Evolutionary conservation across 228 moss, liverwort and hornwort genomes (phyloP).

Genomic region (Sphagnum magellanicum): DNA sequence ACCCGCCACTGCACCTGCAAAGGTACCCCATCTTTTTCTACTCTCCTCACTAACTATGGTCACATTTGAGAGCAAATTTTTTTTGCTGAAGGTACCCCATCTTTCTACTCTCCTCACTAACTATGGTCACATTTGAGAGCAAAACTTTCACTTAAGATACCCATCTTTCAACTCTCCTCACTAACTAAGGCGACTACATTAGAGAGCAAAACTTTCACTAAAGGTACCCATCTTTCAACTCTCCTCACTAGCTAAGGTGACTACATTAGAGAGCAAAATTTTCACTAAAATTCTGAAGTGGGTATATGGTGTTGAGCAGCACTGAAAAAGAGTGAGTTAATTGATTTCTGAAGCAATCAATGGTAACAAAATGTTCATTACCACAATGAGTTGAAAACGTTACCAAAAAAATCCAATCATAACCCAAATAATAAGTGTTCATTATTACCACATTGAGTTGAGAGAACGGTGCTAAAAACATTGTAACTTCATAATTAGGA

Average conservation of each 20-base stretch:
- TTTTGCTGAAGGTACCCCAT: background rate
- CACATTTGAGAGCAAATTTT: background rate
- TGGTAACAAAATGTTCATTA: no score
- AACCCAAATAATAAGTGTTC: no score
- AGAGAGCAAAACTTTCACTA: background rate
- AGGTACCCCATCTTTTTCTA: background rate
- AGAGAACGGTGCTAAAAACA: no score
- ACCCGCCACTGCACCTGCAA: background rate
- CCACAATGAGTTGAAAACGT: no score
- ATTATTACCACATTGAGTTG: no score
- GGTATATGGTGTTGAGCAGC: no score
- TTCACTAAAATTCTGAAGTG: background rate
- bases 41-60: conserved; percentile 1
- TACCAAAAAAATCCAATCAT: no score
- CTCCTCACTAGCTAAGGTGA: background rate
- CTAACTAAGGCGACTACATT: background rate
- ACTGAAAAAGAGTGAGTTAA: no score
- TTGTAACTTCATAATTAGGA: no score
- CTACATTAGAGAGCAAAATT: background rate
- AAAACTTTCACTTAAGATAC: background rate
- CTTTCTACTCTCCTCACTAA: background rate
- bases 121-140: no score
- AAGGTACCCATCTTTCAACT: background rate
- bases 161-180: background rate
- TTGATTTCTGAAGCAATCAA: no score